Evolutionary conservation across 2,329 filamentous ascomycete genomes (phyloP).

Genomic region (Xylariaceae sp.): DNA sequence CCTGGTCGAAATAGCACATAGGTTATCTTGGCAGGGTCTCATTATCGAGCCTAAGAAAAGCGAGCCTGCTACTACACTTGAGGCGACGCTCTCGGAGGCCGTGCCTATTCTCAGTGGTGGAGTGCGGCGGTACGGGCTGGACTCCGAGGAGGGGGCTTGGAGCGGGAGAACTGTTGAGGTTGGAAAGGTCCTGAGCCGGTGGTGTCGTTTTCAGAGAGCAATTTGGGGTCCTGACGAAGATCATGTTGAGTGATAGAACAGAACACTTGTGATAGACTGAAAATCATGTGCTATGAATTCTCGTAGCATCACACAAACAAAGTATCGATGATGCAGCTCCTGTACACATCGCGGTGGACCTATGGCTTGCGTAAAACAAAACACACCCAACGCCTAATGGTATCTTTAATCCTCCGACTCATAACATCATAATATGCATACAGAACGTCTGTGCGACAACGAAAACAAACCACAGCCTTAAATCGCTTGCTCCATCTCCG

Average conservation of each 20-base stretch:
- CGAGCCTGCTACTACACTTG: constrained; percentile 19
- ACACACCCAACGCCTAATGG: constrained; percentile 40
- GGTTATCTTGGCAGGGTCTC: constrained; percentile 42
- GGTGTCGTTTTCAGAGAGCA: constrained; percentile 57
- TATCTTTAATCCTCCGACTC: constrained; percentile 35
- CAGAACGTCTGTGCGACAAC: constrained; percentile 4
- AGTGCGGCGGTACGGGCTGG: constrained; percentile 39
- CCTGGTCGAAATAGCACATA: constrained; percentile 59
- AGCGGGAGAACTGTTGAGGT: constrained; percentile 58
- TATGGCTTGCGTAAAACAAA: constrained; percentile 12
- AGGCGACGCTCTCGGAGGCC: constrained; percentile 46
- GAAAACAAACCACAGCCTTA: constrained; percentile 19
- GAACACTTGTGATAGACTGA: background rate
- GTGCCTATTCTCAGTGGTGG: constrained; percentile 63
- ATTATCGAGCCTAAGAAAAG: constrained; percentile 44
- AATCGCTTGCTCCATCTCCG: constrained; percentile 94
- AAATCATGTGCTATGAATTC: no score
- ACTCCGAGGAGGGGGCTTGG: constrained; percentile 52
- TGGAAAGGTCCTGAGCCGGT: constrained; percentile 57
- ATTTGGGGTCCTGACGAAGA: constrained; percentile 30
- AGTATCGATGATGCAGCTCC: background rate
- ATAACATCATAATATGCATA: constrained; percentile 24
- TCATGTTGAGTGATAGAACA: constrained; percentile 9
- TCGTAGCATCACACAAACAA: no score
- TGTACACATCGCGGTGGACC: no score